Percentiles rank a stretch among this genome's conserved stretches.
These are phyloP conservation scores for Coprinopsis strossmayeri DNA, from an alignment of 768 basidiomycete species.

Conservation along the genomic window DNA sequence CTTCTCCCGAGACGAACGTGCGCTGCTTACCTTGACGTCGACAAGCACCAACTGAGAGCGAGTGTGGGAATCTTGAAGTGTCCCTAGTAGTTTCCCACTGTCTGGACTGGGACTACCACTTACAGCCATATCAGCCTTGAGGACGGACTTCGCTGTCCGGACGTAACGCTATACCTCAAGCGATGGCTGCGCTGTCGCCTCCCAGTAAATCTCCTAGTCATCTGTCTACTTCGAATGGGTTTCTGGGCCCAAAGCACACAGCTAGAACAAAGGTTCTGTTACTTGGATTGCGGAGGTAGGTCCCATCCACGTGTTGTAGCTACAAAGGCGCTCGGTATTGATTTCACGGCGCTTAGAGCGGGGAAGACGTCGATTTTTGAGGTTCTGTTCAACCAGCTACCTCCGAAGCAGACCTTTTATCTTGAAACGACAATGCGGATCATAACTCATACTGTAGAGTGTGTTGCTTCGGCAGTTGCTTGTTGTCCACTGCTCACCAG, in stretches of 20 bases:
- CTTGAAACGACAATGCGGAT: slow-evolving; percentile 82
- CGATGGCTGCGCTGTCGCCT: neutral
- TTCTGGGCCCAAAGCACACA: too few relatives aligned
- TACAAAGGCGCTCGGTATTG: too few relatives aligned
- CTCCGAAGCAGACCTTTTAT: slow-evolving; percentile 82
- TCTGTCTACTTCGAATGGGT: too few relatives aligned
- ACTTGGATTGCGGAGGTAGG: slow-evolving; percentile 62
- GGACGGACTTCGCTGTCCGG: too few relatives aligned
- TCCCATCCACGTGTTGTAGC: slow-evolving; percentile 1
- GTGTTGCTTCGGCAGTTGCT: slow-evolving; percentile 25
- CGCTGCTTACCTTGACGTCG: slow-evolving; percentile 1
- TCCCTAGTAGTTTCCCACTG: neutral
- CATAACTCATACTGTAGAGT: slow-evolving; percentile 76
- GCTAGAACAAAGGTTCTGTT: slow-evolving; percentile 72
- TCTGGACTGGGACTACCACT: too few relatives aligned
- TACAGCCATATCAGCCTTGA: too few relatives aligned
- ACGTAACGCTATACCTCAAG: too few relatives aligned
- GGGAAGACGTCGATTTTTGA: slow-evolving; percentile 91
- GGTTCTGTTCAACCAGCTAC: slow-evolving; percentile 83
- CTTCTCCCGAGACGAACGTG: slow-evolving; percentile 9
- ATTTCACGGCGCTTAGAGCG: too few relatives aligned
- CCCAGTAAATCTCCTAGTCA: too few relatives aligned
- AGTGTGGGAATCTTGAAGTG: neutral
- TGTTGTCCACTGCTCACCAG: slow-evolving; percentile 7
- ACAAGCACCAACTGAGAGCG: neutral